Base-by-base conservation (phyloP, 768 basidiomycete species). In the Mycena venus region DNA sequence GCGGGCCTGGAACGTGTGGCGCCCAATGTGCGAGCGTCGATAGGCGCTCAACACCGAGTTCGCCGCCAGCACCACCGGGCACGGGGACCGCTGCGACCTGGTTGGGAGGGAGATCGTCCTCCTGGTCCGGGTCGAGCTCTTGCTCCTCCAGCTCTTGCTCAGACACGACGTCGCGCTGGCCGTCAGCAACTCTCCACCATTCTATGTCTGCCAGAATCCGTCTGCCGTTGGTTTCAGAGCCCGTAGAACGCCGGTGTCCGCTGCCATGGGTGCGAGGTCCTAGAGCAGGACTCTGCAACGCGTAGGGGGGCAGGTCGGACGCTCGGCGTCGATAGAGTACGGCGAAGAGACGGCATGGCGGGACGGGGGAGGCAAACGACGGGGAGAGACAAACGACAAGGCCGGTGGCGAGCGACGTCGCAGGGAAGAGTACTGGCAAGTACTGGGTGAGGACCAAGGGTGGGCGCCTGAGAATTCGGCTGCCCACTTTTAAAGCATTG, bases 171-270 rank as follows among this genome's bases (percentile, higher is more conserved):
- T 88, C 86, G 83, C 86, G 88, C 84, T 96, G 94, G 75, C 93
- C 92, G 73, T 92, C 93, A 75, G 89, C 85, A 77, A 95, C 94
- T 78, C 87, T 90, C 94, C 94, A 95, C 94, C 95, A 96, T 82
- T 95, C 94, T 79, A 96, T 93, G 86, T 96, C 95, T 38, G 93
- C 94, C 73, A 96, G 88, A 78, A 96, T 93, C 77, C 94, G 89
- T 80, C 95, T 89, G 75, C 82, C 86, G 77, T 81, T 82, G 40
- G 89, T 90, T 80, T 93, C 91, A 77, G 94, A 93, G 73, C 90
- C 92, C 25, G 91, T 91, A 15, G 93, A 89, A 72, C 94, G 91
- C 79, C 93, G 89, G 70, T 89, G 84, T 49, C 90, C 84, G 70
- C 87, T 84, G 27, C 84, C 84, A 36, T 86, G 83, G 65, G 79